phyloP scores from a whole-genome alignment of 2,329 filamentous ascomycete genomes.

The Plenodomus lindquistii region DNA sequence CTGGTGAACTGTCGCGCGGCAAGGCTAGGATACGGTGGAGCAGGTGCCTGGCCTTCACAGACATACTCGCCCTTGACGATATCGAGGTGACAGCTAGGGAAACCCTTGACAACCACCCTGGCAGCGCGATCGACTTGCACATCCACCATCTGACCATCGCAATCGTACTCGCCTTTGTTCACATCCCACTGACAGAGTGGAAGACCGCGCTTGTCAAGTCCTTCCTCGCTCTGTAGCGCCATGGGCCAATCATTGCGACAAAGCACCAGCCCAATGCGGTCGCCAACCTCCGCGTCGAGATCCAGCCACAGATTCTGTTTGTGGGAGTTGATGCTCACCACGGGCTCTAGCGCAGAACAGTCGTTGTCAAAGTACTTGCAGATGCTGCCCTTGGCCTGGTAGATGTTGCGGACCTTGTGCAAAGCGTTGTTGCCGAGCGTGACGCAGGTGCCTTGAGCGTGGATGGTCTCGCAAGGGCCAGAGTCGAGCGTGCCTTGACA shows the following conservation, averaged over 20 bases:
- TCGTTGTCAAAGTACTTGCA: conserved; percentile 7
- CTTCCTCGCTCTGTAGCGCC: not conserved
- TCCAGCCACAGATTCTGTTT: not conserved
- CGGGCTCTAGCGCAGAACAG: not conserved
- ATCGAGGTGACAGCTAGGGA: not conserved
- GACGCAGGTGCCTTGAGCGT: conserved; percentile 1
- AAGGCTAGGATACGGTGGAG: no score
- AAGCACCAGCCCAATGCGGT: not conserved
- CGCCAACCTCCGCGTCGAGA: not conserved
- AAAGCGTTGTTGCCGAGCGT: not conserved
- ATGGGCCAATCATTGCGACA: not conserved
- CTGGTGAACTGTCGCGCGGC: no score
- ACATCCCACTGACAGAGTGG: not conserved
- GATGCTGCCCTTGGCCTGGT: conserved; percentile 1
- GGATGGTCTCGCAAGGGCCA: not conserved
- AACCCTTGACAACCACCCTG: not conserved
- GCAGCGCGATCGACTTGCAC: no score
- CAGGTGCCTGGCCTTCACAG: not conserved
- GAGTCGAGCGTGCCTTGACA: not conserved
- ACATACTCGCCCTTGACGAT: not conserved
- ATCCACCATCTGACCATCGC: no score
- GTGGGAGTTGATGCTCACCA: not conserved
- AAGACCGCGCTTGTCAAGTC: not conserved
- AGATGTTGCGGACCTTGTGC: conserved; percentile 2
- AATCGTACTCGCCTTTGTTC: no score